Conservation (phyloP, 345 rosid species). For the Combretum micranthum region DNA sequence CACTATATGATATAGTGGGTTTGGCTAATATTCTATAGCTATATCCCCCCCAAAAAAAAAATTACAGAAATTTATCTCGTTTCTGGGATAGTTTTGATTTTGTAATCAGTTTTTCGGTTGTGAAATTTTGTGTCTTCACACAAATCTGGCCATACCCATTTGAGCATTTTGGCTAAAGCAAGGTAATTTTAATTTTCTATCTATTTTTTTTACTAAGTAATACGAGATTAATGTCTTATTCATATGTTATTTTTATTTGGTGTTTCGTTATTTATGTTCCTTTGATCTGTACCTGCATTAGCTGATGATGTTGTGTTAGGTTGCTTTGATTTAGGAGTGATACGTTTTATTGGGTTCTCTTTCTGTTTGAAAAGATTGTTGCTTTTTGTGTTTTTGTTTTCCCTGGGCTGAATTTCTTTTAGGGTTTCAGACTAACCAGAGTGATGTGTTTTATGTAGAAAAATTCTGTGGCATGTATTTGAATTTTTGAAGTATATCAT, state of each 20-base stretch:
- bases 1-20: too few relatives aligned
- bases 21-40: too few relatives aligned
- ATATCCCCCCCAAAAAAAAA: too few relatives aligned
- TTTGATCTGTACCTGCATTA: conserved; percentile 1
- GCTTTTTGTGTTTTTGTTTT: too few relatives aligned
- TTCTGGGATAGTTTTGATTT: background rate
- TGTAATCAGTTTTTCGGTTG: background rate
- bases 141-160: conserved; percentile 1
- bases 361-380: background rate
- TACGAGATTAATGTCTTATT: background rate
- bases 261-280: background rate
- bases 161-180: background rate
- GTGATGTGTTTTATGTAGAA: too few relatives aligned
- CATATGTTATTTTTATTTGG: too few relatives aligned
- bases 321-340: background rate
- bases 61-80: too few relatives aligned
- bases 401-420: too few relatives aligned
- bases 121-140: background rate
- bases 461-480: too few relatives aligned
- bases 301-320: background rate
- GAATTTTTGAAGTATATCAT: too few relatives aligned
- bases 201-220: background rate
- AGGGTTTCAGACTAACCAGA: too few relatives aligned
- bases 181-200: background rate
- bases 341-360: background rate